phyloP scores from a whole-genome alignment of 2,329 filamentous ascomycete genomes.

The Bipolaris cookei region DNA sequence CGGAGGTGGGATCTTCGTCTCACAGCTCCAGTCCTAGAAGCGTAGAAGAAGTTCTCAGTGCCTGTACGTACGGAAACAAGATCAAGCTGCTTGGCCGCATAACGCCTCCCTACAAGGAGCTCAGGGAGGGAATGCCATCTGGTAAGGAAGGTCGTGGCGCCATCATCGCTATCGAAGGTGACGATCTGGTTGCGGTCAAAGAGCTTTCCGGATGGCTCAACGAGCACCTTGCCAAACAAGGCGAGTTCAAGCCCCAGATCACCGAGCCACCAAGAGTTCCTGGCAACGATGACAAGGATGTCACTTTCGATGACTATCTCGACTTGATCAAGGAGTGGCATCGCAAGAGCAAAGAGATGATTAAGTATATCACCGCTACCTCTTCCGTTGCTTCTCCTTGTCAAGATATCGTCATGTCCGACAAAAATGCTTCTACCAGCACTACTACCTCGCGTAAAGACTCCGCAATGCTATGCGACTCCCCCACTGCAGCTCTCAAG shows the following conservation, averaged over 20 bases:
- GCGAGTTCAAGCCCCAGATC: constrained; percentile 58
- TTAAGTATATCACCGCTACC: constrained; percentile 59
- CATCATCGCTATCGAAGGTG: constrained; percentile 83
- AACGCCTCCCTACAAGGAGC: constrained; percentile 66
- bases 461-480: constrained; percentile 23
- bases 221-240: constrained; percentile 59
- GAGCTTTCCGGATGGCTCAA: constrained; percentile 71
- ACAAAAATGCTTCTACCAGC: constrained; percentile 22
- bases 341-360: constrained; percentile 73
- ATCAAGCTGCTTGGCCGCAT: constrained; percentile 78
- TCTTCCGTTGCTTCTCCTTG: constrained; percentile 5
- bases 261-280: constrained; percentile 57
- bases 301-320: constrained; percentile 64
- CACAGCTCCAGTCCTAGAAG: constrained; percentile 46
- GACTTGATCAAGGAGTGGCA: constrained; percentile 76
- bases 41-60: constrained; percentile 75
- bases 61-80: constrained; percentile 75
- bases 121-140: constrained; percentile 30
- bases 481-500: constrained; percentile 42
- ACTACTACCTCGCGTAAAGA: constrained; percentile 21
- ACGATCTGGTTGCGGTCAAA: constrained; percentile 66
- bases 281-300: constrained; percentile 43
- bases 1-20: constrained; percentile 15
- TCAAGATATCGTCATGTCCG: constrained; percentile 11
- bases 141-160: constrained; percentile 67